phyloP scores from a whole-genome alignment of 768 basidiomycete species.

The Tubosaeta sp. region DNA sequence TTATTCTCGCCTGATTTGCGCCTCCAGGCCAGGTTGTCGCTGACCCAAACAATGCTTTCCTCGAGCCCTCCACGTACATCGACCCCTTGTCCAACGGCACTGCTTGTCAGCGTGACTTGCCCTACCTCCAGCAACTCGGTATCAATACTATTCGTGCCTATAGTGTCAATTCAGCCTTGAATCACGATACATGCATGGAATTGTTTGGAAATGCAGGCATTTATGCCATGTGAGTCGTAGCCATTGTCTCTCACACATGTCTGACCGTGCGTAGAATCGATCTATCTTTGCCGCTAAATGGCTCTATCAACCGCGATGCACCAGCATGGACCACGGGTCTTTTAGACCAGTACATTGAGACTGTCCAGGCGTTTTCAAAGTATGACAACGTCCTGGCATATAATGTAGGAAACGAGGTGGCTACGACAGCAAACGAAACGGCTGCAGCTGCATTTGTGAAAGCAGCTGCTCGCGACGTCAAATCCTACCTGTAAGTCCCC shows the following conservation, averaged over 20 bases:
- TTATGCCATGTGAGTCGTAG: conserved; percentile 71
- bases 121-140: conserved; percentile 67
- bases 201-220: conserved; percentile 75
- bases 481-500: conserved; percentile 70
- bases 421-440: conserved; percentile 49
- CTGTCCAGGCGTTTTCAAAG: conserved; percentile 74
- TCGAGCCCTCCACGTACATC: conserved; percentile 68
- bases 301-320: conserved; percentile 68
- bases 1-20: background rate
- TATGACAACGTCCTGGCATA: conserved; percentile 89
- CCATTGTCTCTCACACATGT: conserved; percentile 1
- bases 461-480: conserved; percentile 85
- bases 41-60: conserved; percentile 55
- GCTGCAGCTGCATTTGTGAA: conserved; percentile 76
- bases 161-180: conserved; percentile 74
- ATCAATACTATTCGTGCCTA: conserved; percentile 85
- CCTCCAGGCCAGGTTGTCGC: conserved; percentile 34
- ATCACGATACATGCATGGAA: conserved; percentile 87
- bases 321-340: conserved; percentile 82
- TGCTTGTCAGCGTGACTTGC: conserved; percentile 75
- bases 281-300: conserved; percentile 78
- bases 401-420: conserved; percentile 88
- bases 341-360: conserved; percentile 71
- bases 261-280: conserved; percentile 59
- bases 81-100: conserved; percentile 71